Evolutionary conservation across 495 filamentous ascomycete species (phyloP), one percentile per base, ranked within the genome.

Genomic region (Hypoxylon lienhwacheense): DNA sequence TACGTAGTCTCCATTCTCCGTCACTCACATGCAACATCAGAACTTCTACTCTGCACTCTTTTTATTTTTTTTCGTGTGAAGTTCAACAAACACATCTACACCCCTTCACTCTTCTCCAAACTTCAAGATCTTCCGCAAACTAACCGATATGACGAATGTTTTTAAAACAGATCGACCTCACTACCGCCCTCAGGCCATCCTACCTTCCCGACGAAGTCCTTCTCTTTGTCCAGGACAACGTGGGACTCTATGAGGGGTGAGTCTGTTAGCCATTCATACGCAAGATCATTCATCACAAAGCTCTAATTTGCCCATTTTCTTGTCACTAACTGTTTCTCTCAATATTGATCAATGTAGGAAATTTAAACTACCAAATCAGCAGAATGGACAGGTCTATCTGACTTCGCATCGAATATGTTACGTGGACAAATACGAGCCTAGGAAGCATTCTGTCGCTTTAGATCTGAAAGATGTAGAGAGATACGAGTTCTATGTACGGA

Each of bases 161-260:
- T 78, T 83, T 97, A 80, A 91, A 92, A 77, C 83, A 85, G 65
- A 78, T 97, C 64, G 91, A 97, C 72, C 81, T 99, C 61, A 97
- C 95, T 5, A 95, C 90, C 70, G 93, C 93, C 53, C 82, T 96
- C 66, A 87, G 95, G 75, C 93, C 93, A 33, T 84, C 84, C 43
- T 84, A 96, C 53, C 79, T 95, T 37, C 88, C 90, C 55, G 95
- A 96, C 74, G 93, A 97, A 70, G 76, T 79, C 51, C 75, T 97
- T 22, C 82, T 97, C 49, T 97, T 97, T 75, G 90, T 99, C 53
- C 91, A 96, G 73, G 89, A 97, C 80, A 88, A 87, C 70, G 93
- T 97, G 65, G 93, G 95, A 61, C 76, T 99, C 56, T 99, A 99
- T 73, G 89, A 97, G 78, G 93, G 95, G 91, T 97, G 76, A 73